Evolutionary conservation across 768 basidiomycete species (phyloP).

Genomic region (Leccinum fibrillosum): DNA sequence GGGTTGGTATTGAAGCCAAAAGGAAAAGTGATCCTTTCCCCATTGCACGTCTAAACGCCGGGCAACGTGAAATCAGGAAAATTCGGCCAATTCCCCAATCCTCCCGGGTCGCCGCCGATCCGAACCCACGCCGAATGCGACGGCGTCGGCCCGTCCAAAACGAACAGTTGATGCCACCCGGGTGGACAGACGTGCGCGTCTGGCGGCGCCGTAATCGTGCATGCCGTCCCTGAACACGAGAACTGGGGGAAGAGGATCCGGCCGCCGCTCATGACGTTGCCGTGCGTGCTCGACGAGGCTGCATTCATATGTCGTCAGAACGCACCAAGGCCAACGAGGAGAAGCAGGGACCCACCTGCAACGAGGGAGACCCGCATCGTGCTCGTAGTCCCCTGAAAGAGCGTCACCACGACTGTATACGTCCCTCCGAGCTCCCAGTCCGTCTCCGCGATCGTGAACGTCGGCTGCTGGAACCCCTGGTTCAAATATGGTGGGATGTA

Average conservation of each 20-base stretch:
- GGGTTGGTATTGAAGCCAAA: no score
- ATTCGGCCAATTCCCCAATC: conserved; percentile 60
- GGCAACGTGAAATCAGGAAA: conserved; percentile 66
- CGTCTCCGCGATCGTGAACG: conserved; percentile 50
- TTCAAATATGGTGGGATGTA: conserved; percentile 88
- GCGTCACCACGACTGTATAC: conserved; percentile 48
- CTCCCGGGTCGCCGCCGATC: conserved; percentile 75
- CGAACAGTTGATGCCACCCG: conserved; percentile 73
- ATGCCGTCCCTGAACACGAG: conserved; percentile 63
- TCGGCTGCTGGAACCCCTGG: conserved; percentile 58
- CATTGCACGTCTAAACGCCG: conserved; percentile 40
- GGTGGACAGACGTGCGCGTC: conserved; percentile 67
- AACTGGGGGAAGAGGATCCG: conserved; percentile 74
- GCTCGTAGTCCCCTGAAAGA: conserved; percentile 37
- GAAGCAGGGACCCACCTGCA: conserved; percentile 44
- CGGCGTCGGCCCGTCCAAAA: conserved; percentile 77
- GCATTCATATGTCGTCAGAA: neutral
- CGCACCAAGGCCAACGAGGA: no score
- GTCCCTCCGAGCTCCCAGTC: conserved; percentile 62
- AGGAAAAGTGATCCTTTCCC: no score
- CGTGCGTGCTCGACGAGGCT: conserved; percentile 77
- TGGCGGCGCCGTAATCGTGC: conserved; percentile 77
- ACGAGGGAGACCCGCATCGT: conserved; percentile 62
- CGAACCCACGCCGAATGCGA: conserved; percentile 73
- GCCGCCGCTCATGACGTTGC: conserved; percentile 67